Conservation (phyloP, 306 rosid genomes). For the Citrullus amarus region DNA sequence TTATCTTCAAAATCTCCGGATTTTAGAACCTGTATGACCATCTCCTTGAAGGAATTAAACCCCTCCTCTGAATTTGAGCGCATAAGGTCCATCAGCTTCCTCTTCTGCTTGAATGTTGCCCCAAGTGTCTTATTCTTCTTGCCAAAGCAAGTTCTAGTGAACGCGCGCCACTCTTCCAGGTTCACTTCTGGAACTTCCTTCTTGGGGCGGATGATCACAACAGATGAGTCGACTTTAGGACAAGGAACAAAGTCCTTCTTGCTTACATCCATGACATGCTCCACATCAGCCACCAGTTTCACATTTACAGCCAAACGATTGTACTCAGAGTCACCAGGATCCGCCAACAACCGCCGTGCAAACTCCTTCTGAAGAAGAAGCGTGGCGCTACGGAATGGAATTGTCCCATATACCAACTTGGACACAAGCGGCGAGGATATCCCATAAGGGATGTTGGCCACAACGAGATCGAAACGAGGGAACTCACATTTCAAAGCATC, state of each 20-base stretch:
- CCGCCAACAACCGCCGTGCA: constrained; percentile 61
- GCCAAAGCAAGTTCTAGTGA: constrained; percentile 49
- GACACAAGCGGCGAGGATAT: constrained; percentile 72
- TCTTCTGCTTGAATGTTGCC: constrained; percentile 58
- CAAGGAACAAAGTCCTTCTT: constrained; percentile 74
- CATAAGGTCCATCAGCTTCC: constrained; percentile 38
- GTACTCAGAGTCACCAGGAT: constrained; percentile 62
- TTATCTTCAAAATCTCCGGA: constrained; percentile 46
- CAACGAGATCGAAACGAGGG: constrained; percentile 64
- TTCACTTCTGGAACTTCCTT: constrained; percentile 38
- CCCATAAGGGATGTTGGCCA: constrained; percentile 80
- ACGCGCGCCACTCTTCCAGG: constrained; percentile 62
- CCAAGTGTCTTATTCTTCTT: constrained; percentile 80
- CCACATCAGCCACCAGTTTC: constrained; percentile 62
- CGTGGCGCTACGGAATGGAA: constrained; percentile 60
- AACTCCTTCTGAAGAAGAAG: constrained; percentile 87
- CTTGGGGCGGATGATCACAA: constrained; percentile 69
- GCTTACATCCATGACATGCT: constrained; percentile 70
- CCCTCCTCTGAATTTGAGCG: constrained; percentile 12
- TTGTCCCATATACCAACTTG: constrained; percentile 43
- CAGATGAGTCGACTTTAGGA: constrained; percentile 80
- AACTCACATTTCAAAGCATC: constrained; percentile 64
- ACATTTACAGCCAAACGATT: constrained; percentile 76
- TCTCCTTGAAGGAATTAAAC: constrained; percentile 20
- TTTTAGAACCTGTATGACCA: constrained; percentile 41